Conservation (phyloP, 805 yeast genomes). For the Barnettozyma sp. region DNA sequence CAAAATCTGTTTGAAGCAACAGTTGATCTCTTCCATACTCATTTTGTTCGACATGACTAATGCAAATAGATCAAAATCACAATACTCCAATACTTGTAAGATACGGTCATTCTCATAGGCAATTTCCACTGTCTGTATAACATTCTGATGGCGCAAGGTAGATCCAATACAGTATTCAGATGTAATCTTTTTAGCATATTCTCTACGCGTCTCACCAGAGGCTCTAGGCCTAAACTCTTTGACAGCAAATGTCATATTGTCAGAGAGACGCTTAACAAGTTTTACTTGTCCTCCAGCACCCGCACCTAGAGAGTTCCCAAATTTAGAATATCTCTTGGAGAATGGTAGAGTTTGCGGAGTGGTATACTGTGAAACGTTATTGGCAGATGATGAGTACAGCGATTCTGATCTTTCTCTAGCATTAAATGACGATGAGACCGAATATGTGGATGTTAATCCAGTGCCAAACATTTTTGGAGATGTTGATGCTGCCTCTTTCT, state of each 20-base stretch:
- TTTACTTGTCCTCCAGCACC: conserved; percentile 94
- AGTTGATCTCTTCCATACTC: conserved; percentile 70
- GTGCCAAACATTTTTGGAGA: conserved; percentile 10
- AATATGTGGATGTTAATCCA: conserved; percentile 13
- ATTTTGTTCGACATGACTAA: conserved; percentile 91
- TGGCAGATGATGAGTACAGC: conserved; percentile 30
- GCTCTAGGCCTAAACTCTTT: conserved; percentile 83
- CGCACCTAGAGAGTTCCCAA: conserved; percentile 84
- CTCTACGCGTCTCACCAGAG: conserved; percentile 68
- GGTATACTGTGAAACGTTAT: conserved; percentile 31
- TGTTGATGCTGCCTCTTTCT: conserved; percentile 33
- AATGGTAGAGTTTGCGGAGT: conserved; percentile 45
- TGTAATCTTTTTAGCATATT: conserved; percentile 86
- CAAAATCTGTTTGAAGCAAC: conserved; percentile 84
- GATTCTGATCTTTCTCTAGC: conserved; percentile 23
- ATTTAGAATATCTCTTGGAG: conserved; percentile 69
- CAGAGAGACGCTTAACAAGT: conserved; percentile 59
- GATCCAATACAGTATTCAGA: conserved; percentile 94
- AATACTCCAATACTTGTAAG: conserved; percentile 90
- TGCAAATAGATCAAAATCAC: conserved; percentile 89
- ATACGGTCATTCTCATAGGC: conserved; percentile 83
- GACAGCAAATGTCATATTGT: conserved; percentile 76
- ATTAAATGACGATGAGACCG: conserved; percentile 11
- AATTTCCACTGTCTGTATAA: conserved; percentile 86
- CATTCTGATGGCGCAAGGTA: conserved; percentile 81